phyloP scores from a whole-genome alignment of 805 yeast species.

The Yamadazyma sp. region DNA sequence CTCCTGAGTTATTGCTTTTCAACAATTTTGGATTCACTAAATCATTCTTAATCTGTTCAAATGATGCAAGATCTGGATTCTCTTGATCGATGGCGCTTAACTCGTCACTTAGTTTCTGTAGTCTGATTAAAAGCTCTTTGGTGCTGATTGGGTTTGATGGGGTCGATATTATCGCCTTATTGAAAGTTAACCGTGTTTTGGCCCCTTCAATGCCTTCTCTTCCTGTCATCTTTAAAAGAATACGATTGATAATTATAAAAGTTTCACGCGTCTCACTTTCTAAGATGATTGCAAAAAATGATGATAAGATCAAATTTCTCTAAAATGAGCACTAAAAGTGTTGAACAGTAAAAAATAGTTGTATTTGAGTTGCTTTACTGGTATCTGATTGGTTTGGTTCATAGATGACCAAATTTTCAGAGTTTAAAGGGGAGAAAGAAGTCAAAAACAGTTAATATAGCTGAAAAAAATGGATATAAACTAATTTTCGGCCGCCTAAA shows the following conservation, averaged over 20 bases:
- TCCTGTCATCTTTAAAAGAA: background rate
- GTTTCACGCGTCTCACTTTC: conserved; percentile 1
- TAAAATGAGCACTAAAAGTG: background rate
- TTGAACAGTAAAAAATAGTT: no score
- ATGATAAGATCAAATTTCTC: background rate
- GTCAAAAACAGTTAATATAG: no score
- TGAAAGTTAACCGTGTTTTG: conserved; percentile 4
- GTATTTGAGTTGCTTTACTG: no score
- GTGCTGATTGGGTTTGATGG: conserved; percentile 55
- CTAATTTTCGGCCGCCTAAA: no score
- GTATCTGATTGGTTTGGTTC: no score
- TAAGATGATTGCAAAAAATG: background rate
- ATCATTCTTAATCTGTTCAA: conserved; percentile 44
- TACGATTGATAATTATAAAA: no score
- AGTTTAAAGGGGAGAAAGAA: no score
- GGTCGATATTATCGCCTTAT: conserved; percentile 50
- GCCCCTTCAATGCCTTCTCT: background rate
- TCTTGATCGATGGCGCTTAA: conserved; percentile 61
- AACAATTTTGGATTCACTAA: conserved; percentile 58
- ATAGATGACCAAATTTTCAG: no score
- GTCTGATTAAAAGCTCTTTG: conserved; percentile 56
- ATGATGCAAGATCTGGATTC: conserved; percentile 35
- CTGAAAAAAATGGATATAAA: no score
- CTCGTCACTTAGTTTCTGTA: conserved; percentile 60
- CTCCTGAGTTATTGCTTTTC: conserved; percentile 60